Evolutionary conservation across 2,329 filamentous ascomycete genomes (phyloP), one percentile per base, ranked within the genome.

Genomic region (Colletotrichum cuscutae): DNA sequence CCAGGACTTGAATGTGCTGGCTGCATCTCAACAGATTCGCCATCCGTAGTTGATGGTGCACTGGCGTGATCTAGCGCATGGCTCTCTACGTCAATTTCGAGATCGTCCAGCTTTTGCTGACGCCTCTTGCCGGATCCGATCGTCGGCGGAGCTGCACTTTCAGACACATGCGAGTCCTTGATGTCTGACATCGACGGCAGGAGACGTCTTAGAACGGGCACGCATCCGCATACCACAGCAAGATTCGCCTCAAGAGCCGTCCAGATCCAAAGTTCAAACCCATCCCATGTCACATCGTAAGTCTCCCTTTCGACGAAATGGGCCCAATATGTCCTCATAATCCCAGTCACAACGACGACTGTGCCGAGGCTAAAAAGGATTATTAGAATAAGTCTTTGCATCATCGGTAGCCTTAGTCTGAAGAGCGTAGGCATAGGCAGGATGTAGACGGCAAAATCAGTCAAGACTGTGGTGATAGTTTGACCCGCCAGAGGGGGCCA

Each of bases 241-340:
- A 84, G 73, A 60, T 84, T 83, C 1, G 81, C 82, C 71, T 85
- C 83, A 26, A 84, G 79, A 2, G 83, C 81, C 1, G 82, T 83
- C 83, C 83, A 84, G 35, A 83, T 81, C 83, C 83, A 85, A 22
- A 85, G 76, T 15, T 82, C 75, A 58, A 82, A 82, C 1, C 82
- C 82, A 8, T 83, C 75, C 83, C 83, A 85, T 2, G 82, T 85
- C 0, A 84, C 79, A 72, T 85, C 83, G 75, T 82, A 84, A 1
- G 81, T 82, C 12, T 60, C 22, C 42, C 79, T 56, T 35, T 78
- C 74, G 6, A 82, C 80, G 3, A 59, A 60, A 8, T 71, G 76
- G 24, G 81, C 76, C 78, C 81, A 84, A 70, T 84, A 84, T 3
- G 80, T 78, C 2, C 83, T 78, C 77, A 84, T 77, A 37, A 78